These are phyloP conservation scores for Fusarium tricinctum DNA, from an alignment of 2,329 filamentous ascomycete species.

Conservation along the genomic window DNA sequence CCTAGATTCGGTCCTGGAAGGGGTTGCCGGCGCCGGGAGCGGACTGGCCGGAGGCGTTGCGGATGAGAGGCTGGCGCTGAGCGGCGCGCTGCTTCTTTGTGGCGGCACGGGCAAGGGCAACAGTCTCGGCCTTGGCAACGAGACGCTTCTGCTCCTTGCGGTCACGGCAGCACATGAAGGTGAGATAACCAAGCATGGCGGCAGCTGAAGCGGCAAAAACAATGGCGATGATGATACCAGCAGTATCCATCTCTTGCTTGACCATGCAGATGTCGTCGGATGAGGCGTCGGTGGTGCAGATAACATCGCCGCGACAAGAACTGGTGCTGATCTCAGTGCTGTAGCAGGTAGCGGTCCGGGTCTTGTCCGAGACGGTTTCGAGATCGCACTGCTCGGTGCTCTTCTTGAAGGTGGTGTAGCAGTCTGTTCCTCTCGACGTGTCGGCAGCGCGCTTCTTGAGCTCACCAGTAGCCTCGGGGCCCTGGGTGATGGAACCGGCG, in stretches of 20 bases:
- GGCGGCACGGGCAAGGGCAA: conserved; percentile 64
- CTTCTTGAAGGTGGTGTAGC: conserved; percentile 55
- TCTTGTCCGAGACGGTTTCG: conserved; percentile 55
- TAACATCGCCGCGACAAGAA: conserved; percentile 60
- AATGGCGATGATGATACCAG: conserved; percentile 64
- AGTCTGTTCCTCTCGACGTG: conserved; percentile 48
- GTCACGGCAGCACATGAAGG: conserved; percentile 67
- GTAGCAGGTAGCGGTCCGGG: conserved; percentile 58
- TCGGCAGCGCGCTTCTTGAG: conserved; percentile 39
- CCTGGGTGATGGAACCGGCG: conserved; percentile 29
- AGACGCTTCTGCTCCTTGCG: conserved; percentile 60
- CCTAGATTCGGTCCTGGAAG: conserved; percentile 57
- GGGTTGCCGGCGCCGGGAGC: conserved; percentile 50
- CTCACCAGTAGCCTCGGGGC: conserved; percentile 31
- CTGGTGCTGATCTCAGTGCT: conserved; percentile 53
- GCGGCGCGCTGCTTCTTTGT: conserved; percentile 59
- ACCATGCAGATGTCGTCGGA: conserved; percentile 60
- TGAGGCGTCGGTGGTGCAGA: conserved; percentile 59
- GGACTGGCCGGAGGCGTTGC: conserved; percentile 48
- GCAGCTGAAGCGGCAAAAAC: conserved; percentile 61
- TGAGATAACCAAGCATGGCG: conserved; percentile 57
- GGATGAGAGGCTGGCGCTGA: conserved; percentile 57
- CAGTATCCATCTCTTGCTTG: conserved; percentile 57
- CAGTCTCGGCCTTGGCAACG: conserved; percentile 63
- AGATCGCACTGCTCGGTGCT: conserved; percentile 56